Evolutionary conservation across 1,284 basidiomycete species (phyloP).

Genomic region (Anthracocystis walkeri): DNA sequence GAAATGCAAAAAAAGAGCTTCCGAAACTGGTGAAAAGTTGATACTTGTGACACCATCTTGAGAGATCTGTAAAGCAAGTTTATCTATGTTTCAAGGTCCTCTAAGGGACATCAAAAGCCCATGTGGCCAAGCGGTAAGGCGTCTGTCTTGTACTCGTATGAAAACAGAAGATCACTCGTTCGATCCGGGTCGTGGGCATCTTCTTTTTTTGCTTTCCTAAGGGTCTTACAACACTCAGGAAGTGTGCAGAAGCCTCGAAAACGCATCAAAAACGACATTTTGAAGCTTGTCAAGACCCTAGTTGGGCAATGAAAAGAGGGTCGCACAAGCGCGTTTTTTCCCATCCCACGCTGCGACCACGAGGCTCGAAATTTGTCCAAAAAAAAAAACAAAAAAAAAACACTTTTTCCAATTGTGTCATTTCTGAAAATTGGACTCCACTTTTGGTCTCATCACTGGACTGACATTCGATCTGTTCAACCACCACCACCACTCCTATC

Average conservation of each 20-base stretch:
- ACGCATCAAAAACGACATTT: neutral
- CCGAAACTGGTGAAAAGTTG: no score
- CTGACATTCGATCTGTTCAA: neutral
- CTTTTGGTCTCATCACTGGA: neutral
- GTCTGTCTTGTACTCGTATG: slow-evolving; percentile 13
- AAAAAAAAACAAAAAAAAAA: neutral
- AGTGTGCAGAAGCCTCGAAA: neutral
- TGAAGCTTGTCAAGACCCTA: slow-evolving; percentile 4
- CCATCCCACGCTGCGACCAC: neutral
- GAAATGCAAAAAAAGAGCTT: no score
- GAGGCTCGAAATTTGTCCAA: neutral
- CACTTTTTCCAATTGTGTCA: neutral
- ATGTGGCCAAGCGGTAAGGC: slow-evolving; percentile 18
- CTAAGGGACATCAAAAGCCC: neutral
- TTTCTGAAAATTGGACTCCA: slow-evolving; percentile 4
- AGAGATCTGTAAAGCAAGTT: no score
- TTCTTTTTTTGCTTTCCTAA: neutral
- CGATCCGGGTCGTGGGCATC: slow-evolving; percentile 21
- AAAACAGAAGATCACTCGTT: slow-evolving; percentile 29
- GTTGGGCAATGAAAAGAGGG: neutral
- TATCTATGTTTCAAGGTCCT: neutral
- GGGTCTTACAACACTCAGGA: neutral
- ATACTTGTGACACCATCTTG: neutral
- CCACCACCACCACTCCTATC: neutral
- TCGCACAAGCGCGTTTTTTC: neutral